Base-by-base conservation (phyloP, 2,329 filamentous ascomycete species). In the Venturia nashicola region DNA sequence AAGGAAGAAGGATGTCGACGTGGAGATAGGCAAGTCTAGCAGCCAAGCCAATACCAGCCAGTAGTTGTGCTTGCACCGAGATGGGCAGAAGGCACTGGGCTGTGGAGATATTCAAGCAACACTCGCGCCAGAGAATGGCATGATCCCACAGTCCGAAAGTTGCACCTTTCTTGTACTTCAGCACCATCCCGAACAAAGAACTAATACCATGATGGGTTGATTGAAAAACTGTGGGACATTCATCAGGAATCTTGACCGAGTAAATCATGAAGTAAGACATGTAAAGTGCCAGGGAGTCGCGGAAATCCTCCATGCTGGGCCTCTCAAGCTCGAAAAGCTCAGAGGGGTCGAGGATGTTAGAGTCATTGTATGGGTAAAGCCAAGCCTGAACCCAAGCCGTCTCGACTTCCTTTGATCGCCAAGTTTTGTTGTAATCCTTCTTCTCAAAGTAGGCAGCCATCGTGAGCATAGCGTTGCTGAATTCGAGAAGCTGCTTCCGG, bases 61-160 rank as follows among this genome's bases (percentile, higher is more conserved):
- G 68, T 16, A 69, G 64, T 27, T 67, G 66, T 11, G 66, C 66
- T 61, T 66, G 67, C 34, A 70, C 67, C 43, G 69, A 68, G 8
- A 67, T 65, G 16, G 65, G 39, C 39, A 66, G 65, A 42, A 67
- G 66, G 27, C 65, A 67, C 61, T 66, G 64, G n/a, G 66, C 66
- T 42, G 66, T 66, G 6, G 65, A 66, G 12, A 67, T 51, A 61
- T 66, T 66, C 62, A 62, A 36, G 16, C 42, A 48, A 7, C 64
- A 78, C 67, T 82, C 80, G 66, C 81, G 74, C 81, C 80, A 83
- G 61, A 78, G 77, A 65, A 83, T 83, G 20, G 79, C 79, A 68
- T 83, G 81, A 66, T 83, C 81, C 81, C 81, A 83, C 65, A 83
- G 81, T 64, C 81, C 80, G 59, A 82, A 75, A 1, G 78, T 82